These are phyloP conservation scores for Eleusine coracana DNA, from an alignment of 176 grass and related monocot genomes.

Conservation along the genomic window DNA sequence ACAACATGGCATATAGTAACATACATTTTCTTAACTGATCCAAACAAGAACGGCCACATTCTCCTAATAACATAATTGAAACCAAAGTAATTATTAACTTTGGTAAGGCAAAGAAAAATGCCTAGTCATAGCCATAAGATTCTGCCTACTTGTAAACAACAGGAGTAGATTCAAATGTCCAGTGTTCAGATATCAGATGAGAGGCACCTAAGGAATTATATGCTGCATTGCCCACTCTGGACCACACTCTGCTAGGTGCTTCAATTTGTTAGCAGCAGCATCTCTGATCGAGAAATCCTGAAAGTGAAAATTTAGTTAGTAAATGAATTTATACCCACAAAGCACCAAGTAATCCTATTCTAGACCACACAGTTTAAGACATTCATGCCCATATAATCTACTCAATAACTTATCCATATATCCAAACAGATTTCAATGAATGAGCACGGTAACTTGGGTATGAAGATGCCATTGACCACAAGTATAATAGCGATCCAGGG, in stretches of 20 bases:
- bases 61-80: not conserved
- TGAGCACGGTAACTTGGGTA: not conserved
- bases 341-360: not conserved
- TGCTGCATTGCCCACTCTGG: constrained; percentile 98
- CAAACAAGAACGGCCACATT: not conserved
- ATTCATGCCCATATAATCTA: not conserved
- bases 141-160: not conserved
- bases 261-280: constrained; percentile 91
- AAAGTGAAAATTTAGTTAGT: constrained; percentile 22
- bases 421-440: not conserved
- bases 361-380: not conserved
- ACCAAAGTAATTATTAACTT: not conserved
- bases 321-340: not conserved
- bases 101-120: not conserved
- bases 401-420: too few relatives aligned
- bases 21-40: not conserved
- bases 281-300: constrained; percentile 96
- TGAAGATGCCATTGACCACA: not conserved
- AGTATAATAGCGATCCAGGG: not conserved
- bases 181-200: not conserved
- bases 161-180: too few relatives aligned
- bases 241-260: constrained; percentile 86
- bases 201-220: constrained; percentile 81
- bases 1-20: not conserved
- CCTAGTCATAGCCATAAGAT: not conserved